phyloP scores from a whole-genome alignment of 1,284 basidiomycete genomes.

The Lignosus rhinocerotis region DNA sequence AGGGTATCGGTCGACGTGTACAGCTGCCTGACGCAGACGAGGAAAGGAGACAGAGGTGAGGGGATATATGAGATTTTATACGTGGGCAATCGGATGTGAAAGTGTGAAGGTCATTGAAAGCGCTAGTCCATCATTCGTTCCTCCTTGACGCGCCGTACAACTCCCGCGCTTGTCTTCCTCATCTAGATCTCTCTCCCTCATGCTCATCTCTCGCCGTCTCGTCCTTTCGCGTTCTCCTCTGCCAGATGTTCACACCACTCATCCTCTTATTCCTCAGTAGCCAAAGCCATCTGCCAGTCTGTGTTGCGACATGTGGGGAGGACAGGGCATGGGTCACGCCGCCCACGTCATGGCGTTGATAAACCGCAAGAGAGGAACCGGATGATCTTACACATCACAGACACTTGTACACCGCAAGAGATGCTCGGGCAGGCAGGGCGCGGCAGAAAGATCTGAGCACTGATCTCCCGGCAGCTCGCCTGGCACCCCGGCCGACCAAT shows the following conservation, averaged over 20 bases:
- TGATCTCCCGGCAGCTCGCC: background rate
- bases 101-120: constrained; percentile 24
- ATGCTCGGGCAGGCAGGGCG: background rate
- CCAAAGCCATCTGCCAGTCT: background rate
- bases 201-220: background rate
- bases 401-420: background rate
- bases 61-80: constrained; percentile 29
- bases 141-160: constrained; percentile 1
- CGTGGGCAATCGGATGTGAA: constrained; percentile 34
- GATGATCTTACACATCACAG: constrained; percentile 1
- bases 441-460: background rate
- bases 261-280: background rate
- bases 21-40: constrained; percentile 23
- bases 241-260: background rate
- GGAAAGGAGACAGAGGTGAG: constrained; percentile 11
- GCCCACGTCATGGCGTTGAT: constrained; percentile 23
- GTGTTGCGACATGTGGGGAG: background rate
- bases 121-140: constrained; percentile 20
- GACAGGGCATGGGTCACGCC: background rate
- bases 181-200: too few species aligned
- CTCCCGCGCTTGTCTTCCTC: constrained; percentile 1
- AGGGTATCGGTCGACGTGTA: constrained; percentile 29
- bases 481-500: too few species aligned
- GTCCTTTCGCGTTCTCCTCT: background rate
- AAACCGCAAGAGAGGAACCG: constrained; percentile 7